A percentile compares a stretch with the other conserved stretches of the same genome.
Conservation (phyloP, 2,329 filamentous ascomycete genomes). For the Cladophialophora psammophila region DNA sequence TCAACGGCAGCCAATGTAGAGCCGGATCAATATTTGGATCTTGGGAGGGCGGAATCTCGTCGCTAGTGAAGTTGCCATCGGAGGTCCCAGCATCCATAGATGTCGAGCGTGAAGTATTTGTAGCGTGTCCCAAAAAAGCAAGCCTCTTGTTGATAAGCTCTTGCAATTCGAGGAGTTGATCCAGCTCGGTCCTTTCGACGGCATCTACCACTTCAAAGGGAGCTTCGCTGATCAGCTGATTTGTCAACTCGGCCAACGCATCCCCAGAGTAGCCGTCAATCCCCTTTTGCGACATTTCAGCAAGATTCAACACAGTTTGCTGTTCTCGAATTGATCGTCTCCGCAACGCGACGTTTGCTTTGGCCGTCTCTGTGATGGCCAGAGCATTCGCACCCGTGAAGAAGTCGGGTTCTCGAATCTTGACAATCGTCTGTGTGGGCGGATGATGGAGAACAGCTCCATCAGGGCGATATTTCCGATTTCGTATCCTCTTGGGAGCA, state of each 20-base stretch:
- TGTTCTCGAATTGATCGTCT: conserved; percentile 39
- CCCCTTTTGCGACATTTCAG: conserved; percentile 34
- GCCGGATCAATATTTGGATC: conserved; percentile 16
- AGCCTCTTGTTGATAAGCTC: conserved; percentile 35
- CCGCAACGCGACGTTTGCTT: conserved; percentile 35
- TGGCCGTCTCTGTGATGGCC: conserved; percentile 37
- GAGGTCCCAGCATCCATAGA: background rate
- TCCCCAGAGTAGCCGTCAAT: conserved; percentile 31
- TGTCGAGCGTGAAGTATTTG: conserved; percentile 3
- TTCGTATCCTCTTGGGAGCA: conserved; percentile 28
- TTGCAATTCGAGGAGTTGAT: conserved; percentile 35
- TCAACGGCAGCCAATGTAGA: background rate
- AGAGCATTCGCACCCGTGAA: conserved; percentile 39
- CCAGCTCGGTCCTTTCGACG: conserved; percentile 31
- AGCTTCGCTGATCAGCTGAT: conserved; percentile 38
- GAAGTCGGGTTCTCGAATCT: conserved; percentile 43
- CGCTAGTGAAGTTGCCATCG: conserved; percentile 29
- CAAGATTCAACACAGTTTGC: conserved; percentile 36
- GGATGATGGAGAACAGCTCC: conserved; percentile 30
- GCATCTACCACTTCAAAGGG: conserved; percentile 34
- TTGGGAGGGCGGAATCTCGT: conserved; percentile 10
- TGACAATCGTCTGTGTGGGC: conserved; percentile 40
- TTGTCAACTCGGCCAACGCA: conserved; percentile 36
- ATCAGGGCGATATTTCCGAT: conserved; percentile 34
- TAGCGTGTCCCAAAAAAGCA: conserved; percentile 23